A percentile compares a stretch with the other conserved stretches of the same genome.
These are phyloP conservation scores for Skeletonema potamos DNA, from an alignment of 108 stramenopile genomes.

Conservation along the genomic window DNA sequence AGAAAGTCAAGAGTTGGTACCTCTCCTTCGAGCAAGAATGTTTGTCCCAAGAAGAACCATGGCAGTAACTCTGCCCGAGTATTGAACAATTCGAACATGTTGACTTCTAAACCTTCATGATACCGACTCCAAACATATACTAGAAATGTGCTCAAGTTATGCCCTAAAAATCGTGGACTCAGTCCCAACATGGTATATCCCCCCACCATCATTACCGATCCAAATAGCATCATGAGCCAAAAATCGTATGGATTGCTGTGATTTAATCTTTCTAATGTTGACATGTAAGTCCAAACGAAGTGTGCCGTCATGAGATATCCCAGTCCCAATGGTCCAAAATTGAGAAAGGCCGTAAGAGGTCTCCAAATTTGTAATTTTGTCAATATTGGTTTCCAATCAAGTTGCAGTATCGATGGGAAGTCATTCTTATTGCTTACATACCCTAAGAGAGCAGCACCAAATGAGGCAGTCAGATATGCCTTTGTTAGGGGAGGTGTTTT, in stretches of 20 bases:
- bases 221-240: conserved; percentile 92
- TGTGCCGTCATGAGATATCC: conserved; percentile 85
- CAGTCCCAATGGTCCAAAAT: conserved; percentile 87
- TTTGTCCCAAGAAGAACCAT: conserved; percentile 88
- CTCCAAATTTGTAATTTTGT: conserved; percentile 82
- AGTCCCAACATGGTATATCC: conserved; percentile 77
- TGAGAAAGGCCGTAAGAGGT: conserved; percentile 87
- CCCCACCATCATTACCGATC: conserved; percentile 72
- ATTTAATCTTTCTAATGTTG: conserved; percentile 88
- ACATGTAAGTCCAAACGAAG: conserved; percentile 98
- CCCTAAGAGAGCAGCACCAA: conserved; percentile 60
- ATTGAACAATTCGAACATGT: conserved; percentile 91
- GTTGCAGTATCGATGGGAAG: conserved; percentile 71
- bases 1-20: conserved; percentile 90
- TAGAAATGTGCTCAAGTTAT: conserved; percentile 93
- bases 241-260: conserved; percentile 92
- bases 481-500: conserved; percentile 93
- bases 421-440: conserved; percentile 74
- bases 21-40: conserved; percentile 93
- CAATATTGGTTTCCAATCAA: conserved; percentile 79
- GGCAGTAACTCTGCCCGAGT: conserved; percentile 84
- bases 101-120: conserved; percentile 93
- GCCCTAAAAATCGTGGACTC: conserved; percentile 80
- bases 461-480: conserved; percentile 77
- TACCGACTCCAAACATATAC: conserved; percentile 96